Evolutionary conservation across 2,329 filamentous ascomycete species (phyloP).

Genomic region (Rutstroemia sydowiana): DNA sequence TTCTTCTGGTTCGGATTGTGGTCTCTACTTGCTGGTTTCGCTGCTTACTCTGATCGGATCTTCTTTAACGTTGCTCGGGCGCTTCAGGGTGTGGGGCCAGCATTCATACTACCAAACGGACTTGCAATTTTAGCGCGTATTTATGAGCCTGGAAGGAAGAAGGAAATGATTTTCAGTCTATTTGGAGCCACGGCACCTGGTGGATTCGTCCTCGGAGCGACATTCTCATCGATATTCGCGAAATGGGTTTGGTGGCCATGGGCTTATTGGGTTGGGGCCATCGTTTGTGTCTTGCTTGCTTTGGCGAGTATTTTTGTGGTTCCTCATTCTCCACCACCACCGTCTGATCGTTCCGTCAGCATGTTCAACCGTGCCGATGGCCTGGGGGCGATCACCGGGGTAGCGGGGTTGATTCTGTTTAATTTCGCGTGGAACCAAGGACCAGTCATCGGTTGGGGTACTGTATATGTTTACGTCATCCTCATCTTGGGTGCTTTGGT

Average conservation of each 20-base stretch:
- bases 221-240: slow-evolving; percentile 35
- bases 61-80: slow-evolving; percentile 45
- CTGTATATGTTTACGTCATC: slow-evolving; percentile 32
- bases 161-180: slow-evolving; percentile 39
- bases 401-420: slow-evolving; percentile 44
- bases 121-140: slow-evolving; percentile 42
- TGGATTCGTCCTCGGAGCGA: slow-evolving; percentile 37
- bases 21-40: slow-evolving; percentile 23
- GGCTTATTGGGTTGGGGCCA: slow-evolving; percentile 40
- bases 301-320: slow-evolving; percentile 33
- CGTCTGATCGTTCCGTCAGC: slow-evolving; percentile 28
- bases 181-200: slow-evolving; percentile 42
- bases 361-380: slow-evolving; percentile 31
- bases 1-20: slow-evolving; percentile 32
- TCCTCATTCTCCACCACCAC: slow-evolving; percentile 28
- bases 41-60: slow-evolving; percentile 21
- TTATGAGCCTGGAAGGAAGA: slow-evolving; percentile 37
- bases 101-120: slow-evolving; percentile 44
- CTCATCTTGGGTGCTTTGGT: slow-evolving; percentile 51
- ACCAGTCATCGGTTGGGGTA: slow-evolving; percentile 21
- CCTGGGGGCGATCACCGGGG: slow-evolving; percentile 39
- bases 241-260: slow-evolving; percentile 43
- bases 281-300: slow-evolving; percentile 33
- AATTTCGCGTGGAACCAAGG: slow-evolving; percentile 46
- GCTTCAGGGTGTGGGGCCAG: slow-evolving; percentile 47